A percentile compares a stretch with the other conserved stretches of the same genome.
These are phyloP conservation scores for Sporothrix luriei DNA, from an alignment of 2,329 filamentous ascomycete species.

Conservation along the genomic window DNA sequence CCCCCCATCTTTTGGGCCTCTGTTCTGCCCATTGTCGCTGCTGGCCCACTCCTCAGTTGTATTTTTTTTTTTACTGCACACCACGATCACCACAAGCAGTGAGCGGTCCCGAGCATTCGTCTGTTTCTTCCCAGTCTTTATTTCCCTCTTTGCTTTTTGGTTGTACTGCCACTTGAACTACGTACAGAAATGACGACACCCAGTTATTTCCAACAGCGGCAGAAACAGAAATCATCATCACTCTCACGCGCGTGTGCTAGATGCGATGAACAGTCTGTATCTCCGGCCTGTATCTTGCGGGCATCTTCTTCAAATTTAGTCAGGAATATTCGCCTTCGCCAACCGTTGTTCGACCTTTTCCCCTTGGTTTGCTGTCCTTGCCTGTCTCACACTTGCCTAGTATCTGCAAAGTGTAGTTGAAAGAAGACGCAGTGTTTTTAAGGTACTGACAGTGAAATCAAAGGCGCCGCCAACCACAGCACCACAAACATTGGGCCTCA, in stretches of 20 bases:
- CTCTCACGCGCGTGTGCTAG: not conserved
- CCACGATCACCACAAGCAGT: constrained; percentile 6
- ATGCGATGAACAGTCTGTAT: not conserved
- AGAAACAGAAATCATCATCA: not conserved
- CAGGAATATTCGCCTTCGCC: not conserved
- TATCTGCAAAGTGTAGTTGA: not conserved
- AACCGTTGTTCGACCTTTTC: constrained; percentile 15
- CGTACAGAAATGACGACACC: not conserved
- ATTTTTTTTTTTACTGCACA: not conserved
- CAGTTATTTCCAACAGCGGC: not conserved
- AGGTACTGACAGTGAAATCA: constrained; percentile 1
- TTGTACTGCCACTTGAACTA: not conserved
- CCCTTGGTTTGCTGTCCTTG: not conserved
- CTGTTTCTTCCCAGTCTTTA: not conserved
- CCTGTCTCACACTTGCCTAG: not conserved
- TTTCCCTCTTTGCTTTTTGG: not conserved
- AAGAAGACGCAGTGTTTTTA: not conserved
- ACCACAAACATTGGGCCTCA: not conserved
- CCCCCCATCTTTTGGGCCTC: constrained; percentile 5
- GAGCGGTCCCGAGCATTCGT: not conserved
- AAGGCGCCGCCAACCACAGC: constrained; percentile 4
- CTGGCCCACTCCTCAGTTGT: not conserved
- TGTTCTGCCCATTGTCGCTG: not conserved
- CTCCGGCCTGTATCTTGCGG: not conserved
- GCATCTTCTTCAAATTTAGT: not conserved